These are phyloP conservation scores for Calocera viscosa DNA, from an alignment of 768 basidiomycete genomes.

Conservation along the genomic window DNA sequence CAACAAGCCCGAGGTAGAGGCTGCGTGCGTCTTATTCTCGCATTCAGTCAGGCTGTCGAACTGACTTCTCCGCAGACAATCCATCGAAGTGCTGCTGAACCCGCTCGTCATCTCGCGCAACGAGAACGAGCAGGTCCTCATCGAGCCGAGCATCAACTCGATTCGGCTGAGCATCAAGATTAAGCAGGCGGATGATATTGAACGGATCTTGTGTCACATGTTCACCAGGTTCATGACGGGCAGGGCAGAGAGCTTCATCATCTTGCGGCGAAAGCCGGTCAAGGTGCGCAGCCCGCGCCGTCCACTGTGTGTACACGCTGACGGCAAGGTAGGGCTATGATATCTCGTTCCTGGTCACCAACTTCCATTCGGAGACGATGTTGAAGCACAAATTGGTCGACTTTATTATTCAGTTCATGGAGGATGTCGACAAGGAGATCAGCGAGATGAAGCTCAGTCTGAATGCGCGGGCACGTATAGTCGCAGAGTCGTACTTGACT, in stretches of 20 bases:
- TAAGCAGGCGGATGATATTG: conserved; percentile 98
- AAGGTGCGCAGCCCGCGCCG: conserved; percentile 38
- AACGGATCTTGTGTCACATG: conserved; percentile 92
- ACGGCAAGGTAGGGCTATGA: conserved; percentile 71
- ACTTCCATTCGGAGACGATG: conserved; percentile 95
- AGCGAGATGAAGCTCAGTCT: conserved; percentile 98
- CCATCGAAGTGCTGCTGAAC: conserved; percentile 88
- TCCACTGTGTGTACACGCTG: not conserved
- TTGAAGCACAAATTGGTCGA: conserved; percentile 99
- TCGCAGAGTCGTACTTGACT: conserved; percentile 89
- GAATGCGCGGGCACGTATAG: conserved; percentile 90
- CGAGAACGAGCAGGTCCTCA: conserved; percentile 91
- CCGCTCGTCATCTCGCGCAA: conserved; percentile 91
- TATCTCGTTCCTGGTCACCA: conserved; percentile 96
- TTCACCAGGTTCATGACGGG: conserved; percentile 99
- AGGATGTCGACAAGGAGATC: conserved; percentile 98
- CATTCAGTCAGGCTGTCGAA: not conserved
- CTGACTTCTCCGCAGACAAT: conserved; percentile 41
- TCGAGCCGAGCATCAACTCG: conserved; percentile 95
- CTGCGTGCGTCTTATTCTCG: conserved; percentile 39
- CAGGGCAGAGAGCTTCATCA: conserved; percentile 92
- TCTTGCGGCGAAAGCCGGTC: conserved; percentile 88
- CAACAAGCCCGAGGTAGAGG: conserved; percentile 94
- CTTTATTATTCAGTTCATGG: conserved; percentile 99
- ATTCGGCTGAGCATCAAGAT: conserved; percentile 95